Base-by-base conservation (phyloP, 2,329 filamentous ascomycete genomes). In the Hypoxylon rubiginosum region DNA sequence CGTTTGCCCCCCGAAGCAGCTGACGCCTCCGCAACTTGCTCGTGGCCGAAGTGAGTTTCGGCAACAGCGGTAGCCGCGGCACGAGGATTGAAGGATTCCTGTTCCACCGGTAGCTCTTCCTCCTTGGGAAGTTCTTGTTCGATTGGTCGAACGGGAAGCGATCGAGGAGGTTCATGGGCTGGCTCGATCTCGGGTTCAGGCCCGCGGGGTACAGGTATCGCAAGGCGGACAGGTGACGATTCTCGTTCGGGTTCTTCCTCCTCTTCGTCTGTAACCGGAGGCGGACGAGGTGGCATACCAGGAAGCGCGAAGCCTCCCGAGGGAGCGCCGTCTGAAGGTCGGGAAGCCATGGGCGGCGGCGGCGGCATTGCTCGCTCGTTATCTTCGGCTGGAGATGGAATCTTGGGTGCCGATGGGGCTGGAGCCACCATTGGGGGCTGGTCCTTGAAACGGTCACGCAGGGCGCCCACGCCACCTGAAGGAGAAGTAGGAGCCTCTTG, bases 401-500 rank as follows among this genome's bases (percentile, higher is more conserved):
- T 45, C 36, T 45, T 65, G 5, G 67, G 69, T 39, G 71, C 60
- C 32, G 61, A 66, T 36, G 59, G 71, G 51, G 24, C 68, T 60
- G 32, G 70, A 60, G 53, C 72, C 70, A 59, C 85, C 80, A 93
- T 92, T 1, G 92, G 91, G 15, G 88, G 82, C n/a, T 89, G 86
- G 55, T 90, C 89, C 79, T 92, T 91, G 83, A 97, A 97, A 57
- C 91, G 91, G 76, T 97, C 93, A 68, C 91, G 90, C 64, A 97
- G 84, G 39, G 92, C 89, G 66, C 89, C 86, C 43, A 97, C 86
- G 30, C 90, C 90, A 52, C 90, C 90, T 49, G 85, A 79, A 13
- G 88, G 83, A 2, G 88, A 85, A 7, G 83, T 78, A 49, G 88
- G 84, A 24, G 84, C 76, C 57, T 88, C 84, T 68, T 83, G 80